A percentile compares a stretch with the other conserved stretches of the same genome.
These are phyloP conservation scores for Agaricus subrufescens DNA, from an alignment of 768 basidiomycete genomes.

Conservation along the genomic window DNA sequence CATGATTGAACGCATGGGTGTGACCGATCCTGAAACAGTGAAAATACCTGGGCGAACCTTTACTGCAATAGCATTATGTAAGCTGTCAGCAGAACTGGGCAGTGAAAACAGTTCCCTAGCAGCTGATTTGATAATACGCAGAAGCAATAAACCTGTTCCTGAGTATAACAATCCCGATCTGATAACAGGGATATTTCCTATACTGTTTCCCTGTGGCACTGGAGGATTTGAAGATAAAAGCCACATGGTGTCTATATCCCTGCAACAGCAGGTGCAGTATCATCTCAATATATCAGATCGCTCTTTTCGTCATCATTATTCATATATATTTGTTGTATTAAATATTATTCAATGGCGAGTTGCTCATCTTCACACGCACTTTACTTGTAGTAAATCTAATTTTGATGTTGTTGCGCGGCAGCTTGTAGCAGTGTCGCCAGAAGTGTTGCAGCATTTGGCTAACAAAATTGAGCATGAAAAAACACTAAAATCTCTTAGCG, in stretches of 20 bases:
- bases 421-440: conserved; percentile 19
- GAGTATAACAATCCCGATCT: conserved; percentile 22
- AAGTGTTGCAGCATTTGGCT: conserved; percentile 19
- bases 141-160: too few species aligned
- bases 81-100: too few species aligned
- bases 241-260: conserved; percentile 14
- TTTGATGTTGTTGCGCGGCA: conserved; percentile 22
- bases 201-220: conserved; percentile 37
- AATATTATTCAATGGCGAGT: conserved; percentile 33
- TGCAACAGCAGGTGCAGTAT: conserved; percentile 30
- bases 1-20: too few species aligned
- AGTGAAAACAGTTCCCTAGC: too few species aligned
- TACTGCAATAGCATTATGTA: too few species aligned
- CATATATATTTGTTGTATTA: conserved; percentile 36
- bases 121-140: too few species aligned
- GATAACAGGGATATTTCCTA: conserved; percentile 38
- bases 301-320: conserved; percentile 32
- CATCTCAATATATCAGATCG: conserved; percentile 24
- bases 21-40: too few species aligned
- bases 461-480: conserved; percentile 17
- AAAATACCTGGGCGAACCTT: too few species aligned
- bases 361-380: conserved; percentile 24
- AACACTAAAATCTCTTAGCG: conserved; percentile 8
- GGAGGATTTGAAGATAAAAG: conserved; percentile 34
- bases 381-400: conserved; percentile 20